phyloP scores from a whole-genome alignment of 345 rosid species.

The Erucastrum elatum region DNA sequence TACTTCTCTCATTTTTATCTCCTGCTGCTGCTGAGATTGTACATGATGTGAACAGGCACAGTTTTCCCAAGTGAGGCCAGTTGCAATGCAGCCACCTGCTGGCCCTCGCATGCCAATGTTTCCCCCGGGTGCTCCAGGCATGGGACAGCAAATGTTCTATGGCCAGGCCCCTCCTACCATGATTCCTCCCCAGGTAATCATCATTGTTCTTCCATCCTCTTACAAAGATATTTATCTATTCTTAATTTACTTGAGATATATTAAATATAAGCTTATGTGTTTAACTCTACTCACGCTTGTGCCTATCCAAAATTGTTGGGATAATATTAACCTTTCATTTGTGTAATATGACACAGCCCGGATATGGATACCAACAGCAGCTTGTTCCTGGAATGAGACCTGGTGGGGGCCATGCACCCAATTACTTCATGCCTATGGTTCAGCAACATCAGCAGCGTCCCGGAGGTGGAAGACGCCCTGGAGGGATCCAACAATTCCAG shows the following conservation, averaged over 20 bases:
- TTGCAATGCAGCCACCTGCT: conserved; percentile 65
- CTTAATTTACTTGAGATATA: background rate
- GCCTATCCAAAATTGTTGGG: background rate
- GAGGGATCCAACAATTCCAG: conserved; percentile 70
- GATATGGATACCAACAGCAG: conserved; percentile 95
- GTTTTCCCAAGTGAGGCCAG: conserved; percentile 82
- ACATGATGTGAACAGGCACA: conserved; percentile 64
- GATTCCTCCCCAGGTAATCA: conserved; percentile 81
- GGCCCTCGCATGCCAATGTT: conserved; percentile 88
- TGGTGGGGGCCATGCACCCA: conserved; percentile 67
- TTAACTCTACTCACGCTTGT: background rate
- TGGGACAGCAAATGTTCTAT: conserved; percentile 86
- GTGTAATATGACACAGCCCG: conserved; percentile 52
- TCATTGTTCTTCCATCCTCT: background rate
- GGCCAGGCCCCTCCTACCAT: conserved; percentile 87
- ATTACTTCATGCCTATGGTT: conserved; percentile 89
- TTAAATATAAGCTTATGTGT: background rate
- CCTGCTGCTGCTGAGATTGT: conserved; percentile 7
- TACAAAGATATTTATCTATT: background rate
- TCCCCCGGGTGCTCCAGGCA: conserved; percentile 76
- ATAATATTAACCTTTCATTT: background rate
- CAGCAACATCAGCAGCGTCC: conserved; percentile 91
- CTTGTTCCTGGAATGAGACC: conserved; percentile 96
- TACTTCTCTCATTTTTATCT: background rate
- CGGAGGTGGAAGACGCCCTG: conserved; percentile 67